Percentiles rank a stretch among this genome's conserved stretches.
Evolutionary conservation across 2,329 filamentous ascomycete species (phyloP).

Genomic region (Pseudonectria foliicola): DNA sequence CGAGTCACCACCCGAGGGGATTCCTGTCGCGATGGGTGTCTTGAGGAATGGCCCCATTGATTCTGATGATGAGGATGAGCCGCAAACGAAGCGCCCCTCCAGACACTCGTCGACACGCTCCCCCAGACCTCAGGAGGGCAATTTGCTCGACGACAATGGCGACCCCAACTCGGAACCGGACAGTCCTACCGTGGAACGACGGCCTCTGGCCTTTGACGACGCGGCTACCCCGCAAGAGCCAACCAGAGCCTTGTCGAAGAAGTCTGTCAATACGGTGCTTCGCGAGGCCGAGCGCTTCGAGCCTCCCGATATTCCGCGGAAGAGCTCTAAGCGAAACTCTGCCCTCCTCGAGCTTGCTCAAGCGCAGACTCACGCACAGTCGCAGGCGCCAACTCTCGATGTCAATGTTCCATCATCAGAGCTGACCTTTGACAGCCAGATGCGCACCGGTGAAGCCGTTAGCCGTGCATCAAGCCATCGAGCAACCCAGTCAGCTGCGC

Average conservation of each 20-base stretch:
- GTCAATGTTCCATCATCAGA: conserved; percentile 18
- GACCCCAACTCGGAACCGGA: conserved; percentile 38
- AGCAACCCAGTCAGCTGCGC: conserved; percentile 18
- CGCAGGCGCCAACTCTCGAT: conserved; percentile 30
- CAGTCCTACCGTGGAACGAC: conserved; percentile 26
- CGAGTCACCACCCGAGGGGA: conserved; percentile 60
- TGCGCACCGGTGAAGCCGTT: conserved; percentile 13
- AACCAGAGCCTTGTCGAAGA: conserved; percentile 15
- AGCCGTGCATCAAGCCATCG: conserved; percentile 18
- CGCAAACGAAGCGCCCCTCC: conserved; percentile 15
- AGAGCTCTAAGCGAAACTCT: conserved; percentile 62
- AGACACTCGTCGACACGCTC: conserved; percentile 8
- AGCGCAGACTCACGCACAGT: conserved; percentile 24
- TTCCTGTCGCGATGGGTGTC: conserved; percentile 57
- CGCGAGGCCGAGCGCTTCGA: conserved; percentile 25
- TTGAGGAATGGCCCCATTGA: conserved; percentile 55
- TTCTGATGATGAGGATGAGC: conserved; percentile 50
- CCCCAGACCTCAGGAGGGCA: conserved; percentile 22
- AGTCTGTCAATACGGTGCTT: conserved; percentile 11
- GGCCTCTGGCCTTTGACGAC: conserved; percentile 27
- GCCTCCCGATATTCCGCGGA: conserved; percentile 59
- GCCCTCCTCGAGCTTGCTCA: conserved; percentile 23
- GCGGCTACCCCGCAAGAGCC: conserved; percentile 27
- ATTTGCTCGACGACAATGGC: conserved; percentile 40
- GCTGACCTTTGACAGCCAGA: conserved; percentile 15